A percentile compares a stretch with the other conserved stretches of the same genome.
Evolutionary conservation across 2,329 filamentous ascomycete species (phyloP).

Genomic region (Penicillium sp.): DNA sequence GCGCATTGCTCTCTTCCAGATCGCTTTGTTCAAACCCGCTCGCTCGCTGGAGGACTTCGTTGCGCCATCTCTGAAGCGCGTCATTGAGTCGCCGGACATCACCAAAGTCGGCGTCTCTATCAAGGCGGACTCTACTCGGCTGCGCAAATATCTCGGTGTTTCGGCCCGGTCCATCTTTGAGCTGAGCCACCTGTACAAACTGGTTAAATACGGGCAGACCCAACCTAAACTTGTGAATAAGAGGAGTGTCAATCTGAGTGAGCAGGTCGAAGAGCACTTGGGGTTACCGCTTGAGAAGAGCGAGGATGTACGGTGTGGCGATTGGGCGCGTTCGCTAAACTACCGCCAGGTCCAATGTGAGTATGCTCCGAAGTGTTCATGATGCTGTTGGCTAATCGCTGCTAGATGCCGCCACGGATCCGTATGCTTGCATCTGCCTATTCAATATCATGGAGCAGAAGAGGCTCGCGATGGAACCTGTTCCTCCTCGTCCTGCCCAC

Average conservation of each 20-base stretch:
- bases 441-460: slow-evolving; percentile 71
- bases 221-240: slow-evolving; percentile 65
- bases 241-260: slow-evolving; percentile 64
- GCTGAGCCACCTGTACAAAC: slow-evolving; percentile 76
- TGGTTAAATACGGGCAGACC: slow-evolving; percentile 67
- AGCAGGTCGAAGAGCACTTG: slow-evolving; percentile 70
- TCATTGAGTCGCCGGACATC: slow-evolving; percentile 71
- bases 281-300: slow-evolving; percentile 76
- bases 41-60: slow-evolving; percentile 57
- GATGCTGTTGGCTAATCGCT: not conserved
- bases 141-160: slow-evolving; percentile 67
- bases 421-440: slow-evolving; percentile 75
- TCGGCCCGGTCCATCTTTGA: slow-evolving; percentile 71
- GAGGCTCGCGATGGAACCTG: slow-evolving; percentile 65
- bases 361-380: slow-evolving; percentile 32
- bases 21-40: slow-evolving; percentile 62
- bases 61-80: slow-evolving; percentile 67
- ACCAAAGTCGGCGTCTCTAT: slow-evolving; percentile 79
- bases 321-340: slow-evolving; percentile 69
- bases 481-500: slow-evolving; percentile 68
- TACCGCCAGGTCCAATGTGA: slow-evolving; percentile 69
- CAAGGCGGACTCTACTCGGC: slow-evolving; percentile 67
- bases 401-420: slow-evolving; percentile 75
- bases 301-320: slow-evolving; percentile 65
- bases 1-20: slow-evolving; percentile 78